phyloP scores from a whole-genome alignment of 805 yeast species.

The Candida bentonensis region DNA sequence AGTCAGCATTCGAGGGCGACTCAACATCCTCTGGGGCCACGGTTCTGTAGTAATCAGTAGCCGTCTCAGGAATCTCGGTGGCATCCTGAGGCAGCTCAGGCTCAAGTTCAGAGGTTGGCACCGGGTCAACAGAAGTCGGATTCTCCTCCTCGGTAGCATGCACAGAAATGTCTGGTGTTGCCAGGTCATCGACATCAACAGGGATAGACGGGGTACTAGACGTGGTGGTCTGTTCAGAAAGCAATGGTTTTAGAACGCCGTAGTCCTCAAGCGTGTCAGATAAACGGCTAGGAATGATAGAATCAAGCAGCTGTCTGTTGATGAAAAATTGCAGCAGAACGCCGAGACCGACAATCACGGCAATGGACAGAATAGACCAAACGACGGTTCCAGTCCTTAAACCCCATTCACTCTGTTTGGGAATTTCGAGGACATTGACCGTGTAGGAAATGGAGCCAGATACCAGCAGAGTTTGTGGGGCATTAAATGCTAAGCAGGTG shows the following conservation, averaged over 20 bases:
- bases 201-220: background rate
- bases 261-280: background rate
- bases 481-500: constrained; percentile 57
- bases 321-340: constrained; percentile 12
- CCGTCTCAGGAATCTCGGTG: too few relatives aligned
- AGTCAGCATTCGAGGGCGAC: background rate
- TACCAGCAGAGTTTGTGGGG: constrained; percentile 52
- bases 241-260: background rate
- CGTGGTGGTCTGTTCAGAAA: background rate
- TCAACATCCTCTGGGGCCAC: background rate
- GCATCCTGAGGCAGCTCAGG: too few relatives aligned
- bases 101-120: too few relatives aligned
- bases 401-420: constrained; percentile 19
- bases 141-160: background rate
- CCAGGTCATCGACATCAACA: background rate
- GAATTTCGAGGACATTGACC: constrained; percentile 47
- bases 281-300: constrained; percentile 8
- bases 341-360: constrained; percentile 15
- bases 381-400: constrained; percentile 6
- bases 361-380: constrained; percentile 10
- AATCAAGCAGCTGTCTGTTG: constrained; percentile 22
- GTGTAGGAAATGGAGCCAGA: constrained; percentile 68
- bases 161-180: too few relatives aligned
- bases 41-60: too few relatives aligned
- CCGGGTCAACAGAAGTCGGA: background rate